Evolutionary conservation across 1,284 basidiomycete genomes (phyloP).

Genomic region (Papiliotrema terrestris): DNA sequence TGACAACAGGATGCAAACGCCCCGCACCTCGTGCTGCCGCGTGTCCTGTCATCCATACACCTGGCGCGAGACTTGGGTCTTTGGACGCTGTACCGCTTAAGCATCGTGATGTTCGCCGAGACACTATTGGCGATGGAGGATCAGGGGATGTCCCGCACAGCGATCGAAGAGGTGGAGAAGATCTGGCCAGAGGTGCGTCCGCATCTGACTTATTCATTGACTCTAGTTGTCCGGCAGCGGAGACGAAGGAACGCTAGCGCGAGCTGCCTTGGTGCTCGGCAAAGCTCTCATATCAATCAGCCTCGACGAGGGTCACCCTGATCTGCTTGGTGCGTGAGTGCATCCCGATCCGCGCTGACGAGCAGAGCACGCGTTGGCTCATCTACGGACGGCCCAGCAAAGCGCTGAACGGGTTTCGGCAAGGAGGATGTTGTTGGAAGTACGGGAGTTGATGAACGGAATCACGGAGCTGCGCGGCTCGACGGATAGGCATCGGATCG

Average conservation of each 20-base stretch:
- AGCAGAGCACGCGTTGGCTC: constrained; percentile 3
- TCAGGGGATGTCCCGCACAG: constrained; percentile 22
- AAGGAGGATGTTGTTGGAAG: constrained; percentile 9
- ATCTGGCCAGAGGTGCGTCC: constrained; percentile 25
- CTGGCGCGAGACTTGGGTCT: constrained; percentile 27
- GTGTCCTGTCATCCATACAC: constrained; percentile 31
- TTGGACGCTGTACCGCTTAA: constrained; percentile 36
- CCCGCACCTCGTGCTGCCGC: constrained; percentile 34
- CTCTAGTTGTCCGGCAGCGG: constrained; percentile 7
- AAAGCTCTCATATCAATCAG: constrained; percentile 25
- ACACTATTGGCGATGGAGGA: constrained; percentile 35
- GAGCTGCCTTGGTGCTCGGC: constrained; percentile 29
- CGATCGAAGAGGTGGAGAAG: constrained; percentile 13
- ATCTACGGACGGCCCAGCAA: constrained; percentile 12
- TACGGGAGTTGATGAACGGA: constrained; percentile 15
- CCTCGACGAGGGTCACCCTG: background rate
- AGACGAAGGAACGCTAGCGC: constrained; percentile 20
- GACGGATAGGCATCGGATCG: background rate
- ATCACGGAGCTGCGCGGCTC: background rate
- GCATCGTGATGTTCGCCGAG: constrained; percentile 30
- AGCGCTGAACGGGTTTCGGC: constrained; percentile 12
- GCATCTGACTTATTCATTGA: background rate
- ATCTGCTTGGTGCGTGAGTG: background rate
- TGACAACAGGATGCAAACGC: constrained; percentile 7
- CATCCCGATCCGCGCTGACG: background rate